phyloP scores from a whole-genome alignment of 257 asterid genomes.

The Salvia miltiorrhiza region DNA sequence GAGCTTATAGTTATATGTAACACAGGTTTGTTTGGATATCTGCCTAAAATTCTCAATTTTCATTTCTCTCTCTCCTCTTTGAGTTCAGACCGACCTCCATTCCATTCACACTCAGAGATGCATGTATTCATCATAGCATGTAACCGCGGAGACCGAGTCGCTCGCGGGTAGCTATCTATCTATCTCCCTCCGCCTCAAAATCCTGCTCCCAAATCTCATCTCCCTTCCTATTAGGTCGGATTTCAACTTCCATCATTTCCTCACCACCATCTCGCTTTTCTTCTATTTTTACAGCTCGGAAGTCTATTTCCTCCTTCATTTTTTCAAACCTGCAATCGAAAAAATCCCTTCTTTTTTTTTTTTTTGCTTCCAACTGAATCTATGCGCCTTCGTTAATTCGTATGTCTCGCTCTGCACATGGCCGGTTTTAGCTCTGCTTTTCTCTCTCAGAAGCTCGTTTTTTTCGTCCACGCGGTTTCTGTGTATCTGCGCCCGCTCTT shows the following conservation, averaged over 20 bases:
- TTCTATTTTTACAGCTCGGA: slow-evolving; percentile 33
- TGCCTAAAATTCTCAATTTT: slow-evolving; percentile 16
- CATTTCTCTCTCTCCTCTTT: slow-evolving; percentile 16
- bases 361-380: slow-evolving; percentile 40
- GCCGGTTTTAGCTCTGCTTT: slow-evolving; percentile 32
- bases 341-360: neutral
- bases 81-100: neutral
- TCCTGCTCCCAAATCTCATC: slow-evolving; percentile 41
- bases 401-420: slow-evolving; percentile 39
- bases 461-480: slow-evolving; percentile 38
- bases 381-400: slow-evolving; percentile 5
- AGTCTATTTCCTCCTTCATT: slow-evolving; percentile 48
- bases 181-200: slow-evolving; percentile 10
- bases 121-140: too few species aligned
- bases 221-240: slow-evolving; percentile 56
- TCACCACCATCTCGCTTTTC: slow-evolving; percentile 5
- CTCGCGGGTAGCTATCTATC: slow-evolving; percentile 49
- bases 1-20: neutral
- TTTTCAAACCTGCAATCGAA: slow-evolving; percentile 52
- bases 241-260: slow-evolving; percentile 39
- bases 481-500: slow-evolving; percentile 39
- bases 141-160: slow-evolving; percentile 35
- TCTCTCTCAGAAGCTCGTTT: slow-evolving; percentile 35
- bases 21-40: neutral
- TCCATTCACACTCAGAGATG: slow-evolving; percentile 10